Evolutionary conservation across 2,329 filamentous ascomycete species (phyloP).

Genomic region (Fusarium sp.): DNA sequence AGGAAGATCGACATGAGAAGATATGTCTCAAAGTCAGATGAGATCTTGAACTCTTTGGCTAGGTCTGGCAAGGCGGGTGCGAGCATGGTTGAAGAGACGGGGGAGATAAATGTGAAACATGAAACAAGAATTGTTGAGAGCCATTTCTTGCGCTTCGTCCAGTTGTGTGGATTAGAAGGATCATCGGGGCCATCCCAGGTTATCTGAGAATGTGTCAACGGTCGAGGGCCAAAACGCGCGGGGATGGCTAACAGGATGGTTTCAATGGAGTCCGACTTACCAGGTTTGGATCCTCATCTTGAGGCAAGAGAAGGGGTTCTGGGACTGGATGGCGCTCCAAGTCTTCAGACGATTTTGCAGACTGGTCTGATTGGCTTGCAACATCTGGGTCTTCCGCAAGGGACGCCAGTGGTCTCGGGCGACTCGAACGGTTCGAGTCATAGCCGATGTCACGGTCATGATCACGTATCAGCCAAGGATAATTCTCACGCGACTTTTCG

Average conservation of each 20-base stretch:
- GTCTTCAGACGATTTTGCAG: not conserved
- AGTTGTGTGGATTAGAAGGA: slow-evolving; percentile 55
- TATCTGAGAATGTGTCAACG: slow-evolving; percentile 37
- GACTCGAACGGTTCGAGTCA: not conserved
- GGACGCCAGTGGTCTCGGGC: slow-evolving; percentile 11
- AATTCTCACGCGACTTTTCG: slow-evolving; percentile 42
- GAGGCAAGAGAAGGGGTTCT: not conserved
- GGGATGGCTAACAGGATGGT: not conserved
- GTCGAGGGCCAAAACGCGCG: no score
- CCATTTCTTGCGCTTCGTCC: slow-evolving; percentile 50
- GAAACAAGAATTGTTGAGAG: slow-evolving; percentile 48
- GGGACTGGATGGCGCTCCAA: slow-evolving; percentile 12
- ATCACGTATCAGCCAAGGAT: slow-evolving; percentile 38
- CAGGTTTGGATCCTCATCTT: slow-evolving; percentile 32
- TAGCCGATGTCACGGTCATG: not conserved
- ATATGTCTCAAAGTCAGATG: slow-evolving; percentile 51
- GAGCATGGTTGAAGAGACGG: slow-evolving; percentile 61
- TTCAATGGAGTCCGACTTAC: slow-evolving; percentile 9
- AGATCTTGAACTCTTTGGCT: slow-evolving; percentile 54
- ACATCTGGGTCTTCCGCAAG: slow-evolving; percentile 13
- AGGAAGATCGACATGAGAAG: slow-evolving; percentile 69
- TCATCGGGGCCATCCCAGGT: slow-evolving; percentile 56
- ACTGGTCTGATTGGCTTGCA: not conserved
- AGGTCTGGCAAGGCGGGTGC: slow-evolving; percentile 57
- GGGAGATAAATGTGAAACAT: slow-evolving; percentile 62